Conservation (phyloP, 345 rosid species). For the Crucihimalaya himalaica region DNA sequence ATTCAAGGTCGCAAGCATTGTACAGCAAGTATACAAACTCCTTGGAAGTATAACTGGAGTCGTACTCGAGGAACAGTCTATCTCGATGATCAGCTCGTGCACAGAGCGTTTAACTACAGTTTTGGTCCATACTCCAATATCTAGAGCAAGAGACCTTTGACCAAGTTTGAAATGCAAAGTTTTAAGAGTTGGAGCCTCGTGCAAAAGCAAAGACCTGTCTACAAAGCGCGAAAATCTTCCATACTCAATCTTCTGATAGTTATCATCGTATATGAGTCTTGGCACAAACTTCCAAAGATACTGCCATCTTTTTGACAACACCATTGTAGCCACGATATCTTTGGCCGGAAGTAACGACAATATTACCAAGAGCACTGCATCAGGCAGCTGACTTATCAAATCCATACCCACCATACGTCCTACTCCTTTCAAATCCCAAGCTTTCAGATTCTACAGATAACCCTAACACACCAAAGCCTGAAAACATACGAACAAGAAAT, state of each 20-base stretch:
- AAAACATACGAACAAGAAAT: too few relatives aligned
- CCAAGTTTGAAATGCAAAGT: neutral
- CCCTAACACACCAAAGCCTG: too few relatives aligned
- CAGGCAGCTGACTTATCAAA: neutral
- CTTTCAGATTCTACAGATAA: neutral
- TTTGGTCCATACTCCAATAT: neutral
- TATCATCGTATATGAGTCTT: conserved; percentile 1
- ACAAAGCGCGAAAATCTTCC: conserved; percentile 1
- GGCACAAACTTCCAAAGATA: neutral
- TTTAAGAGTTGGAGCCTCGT: conserved; percentile 11
- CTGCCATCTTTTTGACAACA: conserved; percentile 7
- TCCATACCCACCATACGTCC: neutral
- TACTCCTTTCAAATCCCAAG: too few relatives aligned
- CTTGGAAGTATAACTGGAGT: neutral
- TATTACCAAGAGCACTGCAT: neutral
- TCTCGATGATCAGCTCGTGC: neutral
- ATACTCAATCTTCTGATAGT: neutral
- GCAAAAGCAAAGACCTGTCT: neutral
- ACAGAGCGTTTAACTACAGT: neutral
- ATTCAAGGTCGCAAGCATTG: conserved; percentile 5
- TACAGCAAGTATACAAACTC: neutral
- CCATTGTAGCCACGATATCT: conserved; percentile 2
- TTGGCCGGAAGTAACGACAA: neutral
- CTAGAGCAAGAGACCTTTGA: neutral
- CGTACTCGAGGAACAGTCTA: neutral